A percentile compares a stretch with the other conserved stretches of the same genome.
These are phyloP conservation scores for Chlamydomonas sp. DNA, from an alignment of 139 green algal genomes.

Conservation along the genomic window DNA sequence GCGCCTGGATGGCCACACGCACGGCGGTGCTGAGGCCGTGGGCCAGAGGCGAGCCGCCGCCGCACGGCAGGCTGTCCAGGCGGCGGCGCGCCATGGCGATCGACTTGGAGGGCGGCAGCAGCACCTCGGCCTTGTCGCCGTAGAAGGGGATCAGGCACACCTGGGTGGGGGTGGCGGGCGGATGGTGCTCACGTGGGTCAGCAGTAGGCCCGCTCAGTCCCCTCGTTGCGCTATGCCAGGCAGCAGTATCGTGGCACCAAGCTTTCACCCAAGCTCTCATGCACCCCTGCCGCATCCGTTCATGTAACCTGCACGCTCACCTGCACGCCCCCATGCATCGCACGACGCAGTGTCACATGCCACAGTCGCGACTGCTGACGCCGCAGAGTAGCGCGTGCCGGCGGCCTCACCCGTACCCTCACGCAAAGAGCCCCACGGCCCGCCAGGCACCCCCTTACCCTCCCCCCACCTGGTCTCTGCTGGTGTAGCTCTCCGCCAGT, in stretches of 20 bases:
- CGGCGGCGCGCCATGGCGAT: slow-evolving; percentile 97
- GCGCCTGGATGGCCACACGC: slow-evolving; percentile 64
- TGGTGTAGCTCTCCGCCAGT: slow-evolving; percentile 94
- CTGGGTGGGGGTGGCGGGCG: slow-evolving; percentile 24
- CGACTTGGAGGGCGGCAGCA: slow-evolving; percentile 97
- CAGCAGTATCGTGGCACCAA: too few species aligned
- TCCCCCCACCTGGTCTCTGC: slow-evolving; percentile 83
- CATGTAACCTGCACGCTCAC: too few species aligned
- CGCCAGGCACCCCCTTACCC: neutral
- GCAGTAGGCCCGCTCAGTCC: too few species aligned
- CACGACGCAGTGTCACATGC: too few species aligned
- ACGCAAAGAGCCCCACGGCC: too few species aligned
- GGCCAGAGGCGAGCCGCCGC: slow-evolving; percentile 95
- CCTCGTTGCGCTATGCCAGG: too few species aligned
- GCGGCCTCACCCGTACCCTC: too few species aligned
- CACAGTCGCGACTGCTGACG: too few species aligned
- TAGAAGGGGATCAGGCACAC: slow-evolving; percentile 98
- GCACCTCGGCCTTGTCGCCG: slow-evolving; percentile 96
- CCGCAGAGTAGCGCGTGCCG: too few species aligned
- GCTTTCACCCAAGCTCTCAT: too few species aligned
- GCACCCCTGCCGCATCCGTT: too few species aligned
- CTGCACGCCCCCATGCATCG: too few species aligned
- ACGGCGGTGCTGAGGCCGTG: slow-evolving; percentile 92
- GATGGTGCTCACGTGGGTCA: neutral
- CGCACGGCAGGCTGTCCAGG: slow-evolving; percentile 96